Percentiles rank a stretch among this genome's conserved stretches.
phyloP scores from a whole-genome alignment of 495 filamentous ascomycete genomes.

The Penicillium arizonense region DNA sequence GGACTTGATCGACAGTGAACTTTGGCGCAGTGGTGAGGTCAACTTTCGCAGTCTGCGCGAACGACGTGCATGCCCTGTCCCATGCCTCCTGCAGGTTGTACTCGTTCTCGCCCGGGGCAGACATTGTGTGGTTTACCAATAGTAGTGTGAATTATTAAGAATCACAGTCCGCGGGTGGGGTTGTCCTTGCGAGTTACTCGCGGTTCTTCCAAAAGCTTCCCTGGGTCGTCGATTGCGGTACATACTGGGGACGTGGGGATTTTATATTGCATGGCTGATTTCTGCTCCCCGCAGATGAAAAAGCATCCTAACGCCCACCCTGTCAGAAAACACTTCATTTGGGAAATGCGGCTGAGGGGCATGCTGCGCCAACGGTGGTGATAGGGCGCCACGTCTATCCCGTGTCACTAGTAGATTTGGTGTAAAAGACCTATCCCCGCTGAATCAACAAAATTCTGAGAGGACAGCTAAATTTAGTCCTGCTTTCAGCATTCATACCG shows the following conservation, averaged over 20 bases:
- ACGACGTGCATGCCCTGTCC: constrained; percentile 14
- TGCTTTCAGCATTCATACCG: too few species aligned
- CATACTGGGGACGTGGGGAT: too few species aligned
- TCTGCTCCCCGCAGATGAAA: too few species aligned
- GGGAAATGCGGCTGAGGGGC: neutral
- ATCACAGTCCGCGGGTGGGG: neutral
- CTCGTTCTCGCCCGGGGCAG: constrained; percentile 3
- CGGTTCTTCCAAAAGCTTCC: neutral
- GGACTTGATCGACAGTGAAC: constrained; percentile 16
- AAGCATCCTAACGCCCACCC: too few species aligned
- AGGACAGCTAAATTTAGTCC: too few species aligned
- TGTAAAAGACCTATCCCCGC: too few species aligned
- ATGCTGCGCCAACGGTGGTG: neutral
- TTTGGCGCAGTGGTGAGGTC: constrained; percentile 15
- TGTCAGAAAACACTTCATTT: neutral
- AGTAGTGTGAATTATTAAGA: neutral
- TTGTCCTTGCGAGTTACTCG: neutral
- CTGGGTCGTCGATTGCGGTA: too few species aligned
- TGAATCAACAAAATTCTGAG: too few species aligned
- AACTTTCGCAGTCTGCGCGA: constrained; percentile 18
- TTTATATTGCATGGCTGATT: too few species aligned
- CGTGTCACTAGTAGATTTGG: neutral
- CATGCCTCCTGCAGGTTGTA: constrained; percentile 24
- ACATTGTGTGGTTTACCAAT: constrained; percentile 2
- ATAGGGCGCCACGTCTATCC: neutral